These are phyloP conservation scores for Pinus taeda DNA, from an alignment of 75 land plant species.

Conservation along the genomic window DNA sequence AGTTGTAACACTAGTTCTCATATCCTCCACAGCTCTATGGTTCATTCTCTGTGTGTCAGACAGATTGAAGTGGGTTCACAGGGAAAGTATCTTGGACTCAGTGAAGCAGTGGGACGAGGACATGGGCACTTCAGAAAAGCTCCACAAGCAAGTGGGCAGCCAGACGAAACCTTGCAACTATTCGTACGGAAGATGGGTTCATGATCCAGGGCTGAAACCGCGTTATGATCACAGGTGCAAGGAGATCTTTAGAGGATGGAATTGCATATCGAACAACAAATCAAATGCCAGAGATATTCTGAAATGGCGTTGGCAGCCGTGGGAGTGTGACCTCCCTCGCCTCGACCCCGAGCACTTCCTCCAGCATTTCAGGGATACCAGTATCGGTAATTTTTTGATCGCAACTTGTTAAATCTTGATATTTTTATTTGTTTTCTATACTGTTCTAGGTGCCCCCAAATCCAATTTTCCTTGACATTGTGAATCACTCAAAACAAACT, in stretches of 20 bases:
- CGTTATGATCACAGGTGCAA: constrained; percentile 62
- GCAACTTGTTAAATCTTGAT: background rate
- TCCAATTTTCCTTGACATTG: no score
- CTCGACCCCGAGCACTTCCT: constrained; percentile 57
- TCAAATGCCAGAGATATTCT: constrained; percentile 40
- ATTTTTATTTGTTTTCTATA: no score
- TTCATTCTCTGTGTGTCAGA: no score
- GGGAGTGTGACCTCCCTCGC: constrained; percentile 47
- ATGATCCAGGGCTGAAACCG: constrained; percentile 25
- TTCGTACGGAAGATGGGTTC: constrained; percentile 72
- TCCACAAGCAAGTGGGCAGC: no score
- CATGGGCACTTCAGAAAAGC: no score
- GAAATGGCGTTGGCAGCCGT: constrained; percentile 80
- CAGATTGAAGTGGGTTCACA: no score
- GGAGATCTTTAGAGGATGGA: constrained; percentile 95
- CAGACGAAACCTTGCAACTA: constrained; percentile 30
- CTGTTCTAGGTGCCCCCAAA: no score
- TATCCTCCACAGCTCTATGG: no score
- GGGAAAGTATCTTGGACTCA: no score
- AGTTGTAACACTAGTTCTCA: no score
- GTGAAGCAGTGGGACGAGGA: no score
- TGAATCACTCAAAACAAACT: no score
- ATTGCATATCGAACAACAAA: constrained; percentile 54
- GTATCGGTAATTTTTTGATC: constrained; percentile 40
- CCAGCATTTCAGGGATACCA: constrained; percentile 32